Conservation (phyloP, 352 stramenopile species). For the Phytopythium sindhum region DNA sequence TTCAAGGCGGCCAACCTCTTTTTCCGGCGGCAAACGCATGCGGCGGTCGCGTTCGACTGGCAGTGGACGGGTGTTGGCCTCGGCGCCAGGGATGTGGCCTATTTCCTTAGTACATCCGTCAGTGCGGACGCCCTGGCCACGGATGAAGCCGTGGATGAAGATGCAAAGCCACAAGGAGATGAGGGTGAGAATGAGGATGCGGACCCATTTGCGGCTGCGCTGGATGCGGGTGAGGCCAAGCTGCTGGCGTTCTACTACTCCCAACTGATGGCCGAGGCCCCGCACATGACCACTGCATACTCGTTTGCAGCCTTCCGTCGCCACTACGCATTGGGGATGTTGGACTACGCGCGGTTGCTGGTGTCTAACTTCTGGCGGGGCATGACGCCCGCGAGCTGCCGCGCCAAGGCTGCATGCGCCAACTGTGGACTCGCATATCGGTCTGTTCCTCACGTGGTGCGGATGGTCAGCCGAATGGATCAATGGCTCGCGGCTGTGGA, state of each 20-base stretch:
- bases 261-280: constrained; percentile 1
- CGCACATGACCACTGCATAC: constrained; percentile 15
- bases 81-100: constrained; percentile 59
- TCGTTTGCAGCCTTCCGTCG: constrained; percentile 47
- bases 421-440: constrained; percentile 77
- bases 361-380: constrained; percentile 60
- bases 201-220: neutral
- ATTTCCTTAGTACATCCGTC: constrained; percentile 67
- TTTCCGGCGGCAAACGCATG: constrained; percentile 36
- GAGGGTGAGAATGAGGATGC: constrained; percentile 28
- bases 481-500: constrained; percentile 30
- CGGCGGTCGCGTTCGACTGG: constrained; percentile 71
- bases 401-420: constrained; percentile 30
- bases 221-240: constrained; percentile 23
- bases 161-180: too few species aligned
- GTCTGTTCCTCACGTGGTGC: constrained; percentile 56
- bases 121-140: constrained; percentile 33
- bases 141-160: neutral
- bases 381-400: constrained; percentile 46
- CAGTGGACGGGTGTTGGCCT: constrained; percentile 65
- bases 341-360: constrained; percentile 65
- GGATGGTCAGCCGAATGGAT: constrained; percentile 50
- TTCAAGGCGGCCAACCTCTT: constrained; percentile 76
- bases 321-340: constrained; percentile 52
- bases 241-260: constrained; percentile 61